A percentile compares a stretch with the other conserved stretches of the same genome.
Evolutionary conservation across 2,329 filamentous ascomycete genomes (phyloP).

Genomic region (Ascochyta koolunga): DNA sequence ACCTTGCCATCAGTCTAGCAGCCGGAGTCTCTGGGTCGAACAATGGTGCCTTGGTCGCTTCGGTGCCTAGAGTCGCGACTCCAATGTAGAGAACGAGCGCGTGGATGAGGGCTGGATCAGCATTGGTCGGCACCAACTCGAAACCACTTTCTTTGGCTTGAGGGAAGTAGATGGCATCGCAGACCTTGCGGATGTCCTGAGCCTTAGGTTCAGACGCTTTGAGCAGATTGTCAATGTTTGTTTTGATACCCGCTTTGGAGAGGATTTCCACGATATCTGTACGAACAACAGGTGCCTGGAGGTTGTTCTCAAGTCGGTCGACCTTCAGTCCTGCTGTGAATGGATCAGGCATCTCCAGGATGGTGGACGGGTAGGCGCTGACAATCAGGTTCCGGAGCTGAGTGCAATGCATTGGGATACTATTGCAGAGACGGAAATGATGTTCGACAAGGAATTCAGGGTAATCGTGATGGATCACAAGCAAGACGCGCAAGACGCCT

Average conservation of each 20-base stretch:
- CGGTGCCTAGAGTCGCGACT: slow-evolving; percentile 68
- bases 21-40: slow-evolving; percentile 72
- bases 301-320: slow-evolving; percentile 77
- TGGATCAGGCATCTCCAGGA: slow-evolving; percentile 74
- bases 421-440: slow-evolving; percentile 79
- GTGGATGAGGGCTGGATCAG: slow-evolving; percentile 75
- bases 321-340: slow-evolving; percentile 76
- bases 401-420: slow-evolving; percentile 80
- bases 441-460: slow-evolving; percentile 91
- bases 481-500: slow-evolving; percentile 78
- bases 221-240: slow-evolving; percentile 59
- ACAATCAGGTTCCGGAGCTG: slow-evolving; percentile 90
- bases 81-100: slow-evolving; percentile 85
- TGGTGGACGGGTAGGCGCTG: slow-evolving; percentile 74
- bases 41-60: slow-evolving; percentile 64
- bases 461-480: slow-evolving; percentile 91
- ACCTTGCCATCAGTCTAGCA: slow-evolving; percentile 73
- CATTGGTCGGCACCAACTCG: slow-evolving; percentile 69
- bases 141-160: slow-evolving; percentile 66
- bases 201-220: slow-evolving; percentile 65
- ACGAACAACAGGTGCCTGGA: slow-evolving; percentile 68
- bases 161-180: slow-evolving; percentile 71
- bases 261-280: slow-evolving; percentile 65
- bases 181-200: slow-evolving; percentile 77
- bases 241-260: slow-evolving; percentile 59